Evolutionary conservation across 2,329 filamentous ascomycete genomes (phyloP).

Genomic region (Pseudogymnoascus sp.): DNA sequence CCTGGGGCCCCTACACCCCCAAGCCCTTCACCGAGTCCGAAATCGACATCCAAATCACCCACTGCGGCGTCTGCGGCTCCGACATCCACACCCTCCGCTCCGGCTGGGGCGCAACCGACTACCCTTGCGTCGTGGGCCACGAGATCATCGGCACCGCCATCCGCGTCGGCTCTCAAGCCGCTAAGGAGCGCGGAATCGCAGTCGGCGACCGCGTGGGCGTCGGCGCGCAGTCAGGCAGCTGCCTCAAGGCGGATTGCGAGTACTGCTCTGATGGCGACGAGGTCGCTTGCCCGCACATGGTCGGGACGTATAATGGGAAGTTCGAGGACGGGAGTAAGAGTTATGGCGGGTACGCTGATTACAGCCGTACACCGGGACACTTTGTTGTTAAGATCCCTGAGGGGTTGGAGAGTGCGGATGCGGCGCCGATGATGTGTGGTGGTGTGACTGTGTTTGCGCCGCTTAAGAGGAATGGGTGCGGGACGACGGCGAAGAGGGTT

Average conservation of each 20-base stretch:
- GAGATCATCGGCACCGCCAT: slow-evolving; percentile 39
- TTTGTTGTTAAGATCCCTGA: slow-evolving; percentile 52
- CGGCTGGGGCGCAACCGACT: slow-evolving; percentile 21
- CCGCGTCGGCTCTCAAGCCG: slow-evolving; percentile 28
- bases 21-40: slow-evolving; percentile 29
- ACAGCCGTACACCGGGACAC: slow-evolving; percentile 42
- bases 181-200: slow-evolving; percentile 29
- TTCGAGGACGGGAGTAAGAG: slow-evolving; percentile 17
- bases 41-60: slow-evolving; percentile 38
- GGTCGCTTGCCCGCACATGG: slow-evolving; percentile 21
- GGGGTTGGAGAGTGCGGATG: slow-evolving; percentile 36
- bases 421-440: slow-evolving; percentile 64
- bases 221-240: slow-evolving; percentile 38
- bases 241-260: slow-evolving; percentile 27
- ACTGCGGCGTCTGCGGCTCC: slow-evolving; percentile 39
- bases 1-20: slow-evolving; percentile 27
- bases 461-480: slow-evolving; percentile 54
- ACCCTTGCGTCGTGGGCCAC: slow-evolving; percentile 34
- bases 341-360: slow-evolving; percentile 11
- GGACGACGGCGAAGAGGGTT: slow-evolving; percentile 55
- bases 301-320: slow-evolving; percentile 17
- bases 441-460: slow-evolving; percentile 67
- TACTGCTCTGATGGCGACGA: slow-evolving; percentile 21
- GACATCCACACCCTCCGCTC: slow-evolving; percentile 21
- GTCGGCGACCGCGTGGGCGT: slow-evolving; percentile 44